Base-by-base conservation (phyloP, 1,284 basidiomycete genomes). In the Rhodotorula sp. region DNA sequence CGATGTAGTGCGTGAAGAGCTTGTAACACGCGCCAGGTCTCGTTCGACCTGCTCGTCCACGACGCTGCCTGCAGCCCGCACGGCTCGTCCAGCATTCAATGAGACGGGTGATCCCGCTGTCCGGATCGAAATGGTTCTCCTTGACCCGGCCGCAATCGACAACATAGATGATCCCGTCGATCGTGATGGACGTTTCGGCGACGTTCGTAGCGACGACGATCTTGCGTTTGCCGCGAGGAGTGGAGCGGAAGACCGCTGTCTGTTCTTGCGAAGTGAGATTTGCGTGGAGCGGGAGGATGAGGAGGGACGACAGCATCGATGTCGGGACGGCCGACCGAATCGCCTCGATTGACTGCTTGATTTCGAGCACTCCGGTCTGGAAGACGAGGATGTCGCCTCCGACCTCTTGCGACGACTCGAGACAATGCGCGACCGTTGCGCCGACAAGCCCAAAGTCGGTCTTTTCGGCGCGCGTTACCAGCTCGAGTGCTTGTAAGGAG, bases 121-220 rank as follows among this genome's bases (percentile, higher is more conserved):
- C 88, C 0, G 89, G 82, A 76, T 94, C 91, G 78, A 90, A 94
- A 69, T 86, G 86, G 6, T 86, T 92, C 82, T 96, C 92, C 81
- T 96, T 96, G 77, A 93, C 92, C 78, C 88, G 89, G 2, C 94
- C 94, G 0, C 87, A 83, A 76, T 94, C 92, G 51, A 95, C 85
- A 24, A 94, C 92, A 76, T 90, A 92, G 44, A 90, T 84, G 36
- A 94, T 86, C 75, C 94, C 92, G 76, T 80, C 79, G 72, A 97
- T 95, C 1, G 94, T 97, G 72, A 97, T 93, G 7, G 91, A 94
- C 1, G 94, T 96, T 86, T 96, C 82, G 55, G 79, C 91, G 34
- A 97, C 91, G 76, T 96, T 96, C 13, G 94, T 96, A 1, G 93
- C 86, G 0, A 88, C 90, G 46, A 97, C 88, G 54, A 96, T 86